phyloP scores from a whole-genome alignment of 306 rosid species.

The Psophocarpus tetragonolobus region DNA sequence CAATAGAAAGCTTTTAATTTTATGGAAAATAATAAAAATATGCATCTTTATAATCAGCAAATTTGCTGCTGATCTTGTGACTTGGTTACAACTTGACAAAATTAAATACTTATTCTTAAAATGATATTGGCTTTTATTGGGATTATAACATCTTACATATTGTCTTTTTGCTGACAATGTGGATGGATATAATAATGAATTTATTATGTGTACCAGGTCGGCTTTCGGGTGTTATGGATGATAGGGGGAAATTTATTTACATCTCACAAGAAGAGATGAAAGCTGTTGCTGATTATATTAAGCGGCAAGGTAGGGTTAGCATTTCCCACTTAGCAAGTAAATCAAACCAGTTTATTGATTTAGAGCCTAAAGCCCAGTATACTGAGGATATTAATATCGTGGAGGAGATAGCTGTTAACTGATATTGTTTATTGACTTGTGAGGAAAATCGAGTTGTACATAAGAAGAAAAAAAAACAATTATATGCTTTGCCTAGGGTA shows the following conservation, averaged over 20 bases:
- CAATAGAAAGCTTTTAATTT: no score
- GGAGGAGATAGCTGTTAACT: constrained; percentile 70
- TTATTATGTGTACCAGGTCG: constrained; percentile 55
- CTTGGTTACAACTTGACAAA: no score
- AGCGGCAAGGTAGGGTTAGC: constrained; percentile 91
- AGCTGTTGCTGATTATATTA: constrained; percentile 90
- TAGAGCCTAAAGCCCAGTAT: constrained; percentile 79
- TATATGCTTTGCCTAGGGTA: constrained; percentile 6
- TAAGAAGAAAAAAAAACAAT: neutral
- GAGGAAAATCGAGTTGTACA: constrained; percentile 29
- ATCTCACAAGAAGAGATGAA: constrained; percentile 93
- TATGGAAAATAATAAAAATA: no score
- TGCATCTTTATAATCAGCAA: no score
- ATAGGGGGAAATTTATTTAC: constrained; percentile 91
- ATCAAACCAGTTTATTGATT: constrained; percentile 97
- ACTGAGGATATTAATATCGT: constrained; percentile 53
- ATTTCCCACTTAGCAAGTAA: constrained; percentile 93
- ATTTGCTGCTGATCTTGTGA: no score
- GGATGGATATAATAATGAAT: constrained; percentile 17
- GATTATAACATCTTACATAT: neutral
- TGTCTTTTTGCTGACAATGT: neutral
- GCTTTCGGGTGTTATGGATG: constrained; percentile 98
- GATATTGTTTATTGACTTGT: constrained; percentile 24
- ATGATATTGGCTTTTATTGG: neutral
- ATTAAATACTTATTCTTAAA: no score